phyloP scores from a whole-genome alignment of 306 rosid species.

The Vigna radiata region DNA sequence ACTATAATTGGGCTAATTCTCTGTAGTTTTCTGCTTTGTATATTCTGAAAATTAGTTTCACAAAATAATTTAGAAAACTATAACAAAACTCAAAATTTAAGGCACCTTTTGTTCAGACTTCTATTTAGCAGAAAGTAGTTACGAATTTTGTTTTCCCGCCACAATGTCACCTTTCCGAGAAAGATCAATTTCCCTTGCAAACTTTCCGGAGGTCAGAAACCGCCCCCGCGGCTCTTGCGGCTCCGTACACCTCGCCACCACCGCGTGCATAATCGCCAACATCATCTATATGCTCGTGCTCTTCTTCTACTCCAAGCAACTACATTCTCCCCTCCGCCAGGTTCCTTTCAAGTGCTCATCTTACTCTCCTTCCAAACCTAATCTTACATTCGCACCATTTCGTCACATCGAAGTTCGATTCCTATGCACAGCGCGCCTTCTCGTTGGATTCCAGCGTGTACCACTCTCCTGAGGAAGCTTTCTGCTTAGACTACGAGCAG shows the following conservation, averaged over 20 bases:
- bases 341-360: not conserved
- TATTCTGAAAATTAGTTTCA: not conserved
- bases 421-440: not conserved
- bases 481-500: conserved; percentile 20
- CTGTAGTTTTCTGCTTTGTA: no score
- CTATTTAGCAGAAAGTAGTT: not conserved
- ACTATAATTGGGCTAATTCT: no score
- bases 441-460: not conserved
- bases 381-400: not conserved
- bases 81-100: not conserved
- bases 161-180: conserved; percentile 1
- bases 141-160: conserved; percentile 38
- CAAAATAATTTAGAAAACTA: not conserved
- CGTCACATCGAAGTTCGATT: not conserved
- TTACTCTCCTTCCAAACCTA: not conserved
- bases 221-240: not conserved
- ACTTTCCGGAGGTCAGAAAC: not conserved
- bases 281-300: not conserved
- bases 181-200: not conserved
- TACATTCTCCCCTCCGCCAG: not conserved
- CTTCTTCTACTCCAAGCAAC: not conserved
- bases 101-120: not conserved
- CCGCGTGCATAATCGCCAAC: not conserved
- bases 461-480: conserved; percentile 37
- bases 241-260: not conserved